A percentile compares a stretch with the other conserved stretches of the same genome.
phyloP scores from a whole-genome alignment of 208 protist species.

The Crithidia mellificae region DNA sequence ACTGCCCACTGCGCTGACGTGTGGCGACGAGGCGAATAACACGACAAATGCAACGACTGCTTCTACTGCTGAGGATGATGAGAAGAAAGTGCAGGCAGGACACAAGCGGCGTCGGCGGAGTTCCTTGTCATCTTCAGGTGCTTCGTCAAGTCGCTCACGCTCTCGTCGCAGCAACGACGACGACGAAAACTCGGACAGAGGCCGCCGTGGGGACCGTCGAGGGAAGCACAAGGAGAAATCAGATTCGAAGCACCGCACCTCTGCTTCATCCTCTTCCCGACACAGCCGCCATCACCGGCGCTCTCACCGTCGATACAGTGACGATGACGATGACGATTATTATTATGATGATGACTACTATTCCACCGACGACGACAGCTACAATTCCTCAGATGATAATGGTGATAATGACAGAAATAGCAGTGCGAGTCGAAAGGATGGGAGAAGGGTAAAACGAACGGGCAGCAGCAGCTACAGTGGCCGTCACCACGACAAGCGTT shows the following conservation, averaged over 20 bases:
- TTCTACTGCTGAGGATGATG: not conserved
- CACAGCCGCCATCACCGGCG: not conserved
- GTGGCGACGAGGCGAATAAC: too few relatives aligned
- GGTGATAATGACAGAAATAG: not conserved
- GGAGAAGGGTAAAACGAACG: too few relatives aligned
- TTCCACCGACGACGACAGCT: constrained; percentile 12
- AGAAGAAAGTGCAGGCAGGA: not conserved
- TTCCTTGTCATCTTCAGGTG: not conserved
- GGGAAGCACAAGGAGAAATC: too few relatives aligned
- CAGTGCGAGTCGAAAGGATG: too few relatives aligned
- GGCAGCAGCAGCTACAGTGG: constrained; percentile 1
- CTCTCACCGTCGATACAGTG: not conserved
- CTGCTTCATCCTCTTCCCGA: not conserved
- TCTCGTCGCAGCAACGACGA: too few relatives aligned
- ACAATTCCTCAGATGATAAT: not conserved
- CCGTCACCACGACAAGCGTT: not conserved
- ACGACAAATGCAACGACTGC: too few relatives aligned
- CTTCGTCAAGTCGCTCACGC: too few relatives aligned
- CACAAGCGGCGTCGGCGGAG: not conserved
- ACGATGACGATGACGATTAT: constrained; percentile 7
- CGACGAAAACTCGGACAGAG: not conserved
- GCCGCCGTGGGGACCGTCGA: not conserved
- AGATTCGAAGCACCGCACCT: not conserved
- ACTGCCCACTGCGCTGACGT: constrained; percentile 5
- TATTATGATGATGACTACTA: not conserved